Base-by-base conservation (phyloP, 2,329 filamentous ascomycete genomes). In the Hysterium pulicare region DNA sequence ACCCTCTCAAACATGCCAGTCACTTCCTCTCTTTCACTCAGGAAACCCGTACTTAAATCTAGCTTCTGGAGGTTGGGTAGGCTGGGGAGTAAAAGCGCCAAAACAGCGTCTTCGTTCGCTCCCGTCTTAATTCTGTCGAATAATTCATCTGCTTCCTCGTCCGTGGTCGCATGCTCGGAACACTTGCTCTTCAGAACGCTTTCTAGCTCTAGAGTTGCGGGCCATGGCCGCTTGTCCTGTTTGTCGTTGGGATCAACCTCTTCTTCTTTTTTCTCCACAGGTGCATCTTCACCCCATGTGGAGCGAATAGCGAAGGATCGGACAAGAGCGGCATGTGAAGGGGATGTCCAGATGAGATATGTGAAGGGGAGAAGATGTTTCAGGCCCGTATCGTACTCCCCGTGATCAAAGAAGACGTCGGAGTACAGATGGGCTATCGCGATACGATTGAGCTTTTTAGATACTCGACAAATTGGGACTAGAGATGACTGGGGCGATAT, bases 371-470 rank as follows among this genome's bases (percentile, higher is more conserved):
- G 32, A 15, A 34, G 32, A 16, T 34, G 9, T 34, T 17, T 34
- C 13, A 34, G 3, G 4, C 13, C 32, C 19, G 5, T 2, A 38
- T n/a, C 17, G 38, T 13, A 37, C 33, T 11, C 11, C 40, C 19
- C 6, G 38, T 24, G 3, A 30, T 31, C 8, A 33, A 35, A 16
- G n/a, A 3, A 17, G 17, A 45, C 32, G 10, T 20, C 8, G 2
- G 33, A 11, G 23, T 46, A 46, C n/a, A 46, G 30, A 31, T 39
- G 35, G 5, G 44, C 32, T 10, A 28, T 46, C 9, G 34, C 39
- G 15, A 46, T 33, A 13, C 44, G 33, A 19, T 39, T 42, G n/a
- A 46, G 11, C 22, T 30, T 36, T 35, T 46, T 46, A 10, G 33
- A 34, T 11, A 23, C 31, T 2, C 31, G 13, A 17, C 39, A 42